A percentile compares a stretch with the other conserved stretches of the same genome.
phyloP scores from a whole-genome alignment of 1,284 basidiomycete species.

The Microbotryum scabiosae region DNA sequence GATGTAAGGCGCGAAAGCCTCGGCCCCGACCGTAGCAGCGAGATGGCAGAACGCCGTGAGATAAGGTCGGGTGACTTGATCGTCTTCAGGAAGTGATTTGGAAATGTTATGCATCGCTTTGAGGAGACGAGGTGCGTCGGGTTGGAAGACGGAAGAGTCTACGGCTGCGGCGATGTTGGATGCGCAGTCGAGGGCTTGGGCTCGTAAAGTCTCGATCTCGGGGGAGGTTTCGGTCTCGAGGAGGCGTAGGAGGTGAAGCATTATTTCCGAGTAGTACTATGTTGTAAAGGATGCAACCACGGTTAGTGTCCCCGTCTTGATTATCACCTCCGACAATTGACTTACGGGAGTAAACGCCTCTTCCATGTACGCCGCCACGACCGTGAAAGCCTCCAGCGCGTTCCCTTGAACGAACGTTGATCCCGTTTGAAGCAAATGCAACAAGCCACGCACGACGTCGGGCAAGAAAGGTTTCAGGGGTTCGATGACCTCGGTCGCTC shows the following conservation, averaged over 20 bases:
- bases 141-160: slow-evolving; percentile 2
- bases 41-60: slow-evolving; percentile 2
- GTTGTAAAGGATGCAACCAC: too few species aligned
- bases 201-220: slow-evolving; percentile 1
- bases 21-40: slow-evolving; percentile 4
- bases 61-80: not conserved
- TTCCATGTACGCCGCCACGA: slow-evolving; percentile 3
- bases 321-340: not conserved
- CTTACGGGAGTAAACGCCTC: slow-evolving; percentile 1
- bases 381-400: slow-evolving; percentile 8
- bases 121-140: slow-evolving; percentile 5
- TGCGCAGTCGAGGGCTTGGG: slow-evolving; percentile 9
- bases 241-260: slow-evolving; percentile 6
- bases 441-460: slow-evolving; percentile 1
- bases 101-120: slow-evolving; percentile 1
- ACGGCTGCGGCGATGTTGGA: slow-evolving; percentile 7
- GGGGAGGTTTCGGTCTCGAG: slow-evolving; percentile 1
- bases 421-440: slow-evolving; percentile 2
- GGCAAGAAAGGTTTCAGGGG: slow-evolving; percentile 1
- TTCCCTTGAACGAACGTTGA: slow-evolving; percentile 7
- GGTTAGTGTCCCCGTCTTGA: not conserved
- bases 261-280: slow-evolving; percentile 9
- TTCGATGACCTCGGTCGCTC: not conserved
- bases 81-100: slow-evolving; percentile 2
- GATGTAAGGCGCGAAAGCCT: slow-evolving; percentile 7